Evolutionary conservation across 2,329 filamentous ascomycete species (phyloP).

Genomic region (Apiospora koreana): DNA sequence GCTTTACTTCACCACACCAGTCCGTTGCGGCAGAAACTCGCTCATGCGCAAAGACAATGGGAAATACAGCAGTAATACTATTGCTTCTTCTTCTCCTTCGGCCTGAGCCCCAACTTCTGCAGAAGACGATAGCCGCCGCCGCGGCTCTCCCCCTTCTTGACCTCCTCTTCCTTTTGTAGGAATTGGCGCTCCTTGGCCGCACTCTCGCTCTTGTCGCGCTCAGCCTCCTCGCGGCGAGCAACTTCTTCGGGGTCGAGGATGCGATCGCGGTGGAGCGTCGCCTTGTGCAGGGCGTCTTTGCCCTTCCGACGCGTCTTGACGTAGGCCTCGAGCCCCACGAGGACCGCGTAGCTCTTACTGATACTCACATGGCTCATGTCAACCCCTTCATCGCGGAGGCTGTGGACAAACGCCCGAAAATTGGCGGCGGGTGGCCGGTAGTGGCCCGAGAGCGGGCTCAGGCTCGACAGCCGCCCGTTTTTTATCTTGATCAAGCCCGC

Average conservation of each 20-base stretch:
- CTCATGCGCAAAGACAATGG: neutral
- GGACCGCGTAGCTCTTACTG: slow-evolving; percentile 77
- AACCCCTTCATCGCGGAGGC: slow-evolving; percentile 69
- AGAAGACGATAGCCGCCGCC: neutral
- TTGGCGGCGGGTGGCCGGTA: slow-evolving; percentile 83
- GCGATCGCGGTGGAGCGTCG: neutral
- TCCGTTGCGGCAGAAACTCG: neutral
- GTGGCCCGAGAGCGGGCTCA: slow-evolving; percentile 76
- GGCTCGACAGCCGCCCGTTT: slow-evolving; percentile 71
- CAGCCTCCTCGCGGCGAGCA: slow-evolving; percentile 8
- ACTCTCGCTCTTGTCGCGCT: slow-evolving; percentile 5
- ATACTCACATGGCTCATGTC: slow-evolving; percentile 81
- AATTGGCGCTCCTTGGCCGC: slow-evolving; percentile 9
- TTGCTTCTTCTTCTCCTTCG: neutral
- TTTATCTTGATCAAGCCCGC: slow-evolving; percentile 86
- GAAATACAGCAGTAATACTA: neutral
- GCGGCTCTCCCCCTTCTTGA: neutral
- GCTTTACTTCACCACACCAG: neutral
- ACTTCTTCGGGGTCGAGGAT: slow-evolving; percentile 3
- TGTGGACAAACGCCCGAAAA: slow-evolving; percentile 79
- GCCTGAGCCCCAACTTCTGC: neutral
- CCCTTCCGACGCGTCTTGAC: slow-evolving; percentile 50
- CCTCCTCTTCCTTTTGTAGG: neutral
- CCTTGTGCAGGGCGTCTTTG: neutral
- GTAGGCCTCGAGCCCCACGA: slow-evolving; percentile 82